Evolutionary conservation across 139 green algal species (phyloP).

Genomic region (Marvania coccoides): DNA sequence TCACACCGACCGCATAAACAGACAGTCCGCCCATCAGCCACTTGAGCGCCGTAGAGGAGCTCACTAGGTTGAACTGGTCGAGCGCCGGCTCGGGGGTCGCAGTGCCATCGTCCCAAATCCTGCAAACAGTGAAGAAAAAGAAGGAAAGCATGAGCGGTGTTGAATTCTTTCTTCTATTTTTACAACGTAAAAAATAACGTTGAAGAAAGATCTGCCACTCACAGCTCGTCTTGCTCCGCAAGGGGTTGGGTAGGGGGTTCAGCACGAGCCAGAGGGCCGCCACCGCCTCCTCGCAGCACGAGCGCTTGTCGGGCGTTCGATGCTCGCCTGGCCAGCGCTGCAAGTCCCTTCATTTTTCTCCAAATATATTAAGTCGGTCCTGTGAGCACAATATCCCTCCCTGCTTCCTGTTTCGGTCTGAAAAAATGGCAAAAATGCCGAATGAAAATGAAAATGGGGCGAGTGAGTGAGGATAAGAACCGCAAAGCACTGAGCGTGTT

Average conservation of each 20-base stretch:
- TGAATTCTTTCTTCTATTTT: background rate
- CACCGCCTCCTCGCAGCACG: conserved; percentile 29
- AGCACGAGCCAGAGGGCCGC: conserved; percentile 29
- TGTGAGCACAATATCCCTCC: too few relatives aligned
- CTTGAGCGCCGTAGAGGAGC: conserved; percentile 25
- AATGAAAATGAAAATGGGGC: too few relatives aligned
- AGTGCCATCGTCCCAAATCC: conserved; percentile 63
- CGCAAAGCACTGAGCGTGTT: too few relatives aligned
- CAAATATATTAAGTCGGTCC: too few relatives aligned
- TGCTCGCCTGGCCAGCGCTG: conserved; percentile 17
- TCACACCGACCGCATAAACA: conserved; percentile 22
- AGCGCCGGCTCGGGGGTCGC: conserved; percentile 52
- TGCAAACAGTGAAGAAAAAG: background rate
- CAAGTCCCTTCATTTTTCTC: conserved; percentile 6
- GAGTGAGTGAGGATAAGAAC: too few relatives aligned
- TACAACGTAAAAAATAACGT: background rate
- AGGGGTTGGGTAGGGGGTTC: conserved; percentile 29
- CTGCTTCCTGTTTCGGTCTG: too few relatives aligned
- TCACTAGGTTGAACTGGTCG: conserved; percentile 40
- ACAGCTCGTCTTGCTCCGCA: conserved; percentile 57
- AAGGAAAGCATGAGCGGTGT: background rate
- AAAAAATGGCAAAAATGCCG: too few relatives aligned
- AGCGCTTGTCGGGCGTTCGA: conserved; percentile 14
- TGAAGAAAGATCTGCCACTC: background rate
- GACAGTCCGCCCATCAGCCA: conserved; percentile 30